Percentiles rank a stretch among this genome's conserved stretches.
Conservation (phyloP, 805 yeast species). For the Yueomyces sinensis region DNA sequence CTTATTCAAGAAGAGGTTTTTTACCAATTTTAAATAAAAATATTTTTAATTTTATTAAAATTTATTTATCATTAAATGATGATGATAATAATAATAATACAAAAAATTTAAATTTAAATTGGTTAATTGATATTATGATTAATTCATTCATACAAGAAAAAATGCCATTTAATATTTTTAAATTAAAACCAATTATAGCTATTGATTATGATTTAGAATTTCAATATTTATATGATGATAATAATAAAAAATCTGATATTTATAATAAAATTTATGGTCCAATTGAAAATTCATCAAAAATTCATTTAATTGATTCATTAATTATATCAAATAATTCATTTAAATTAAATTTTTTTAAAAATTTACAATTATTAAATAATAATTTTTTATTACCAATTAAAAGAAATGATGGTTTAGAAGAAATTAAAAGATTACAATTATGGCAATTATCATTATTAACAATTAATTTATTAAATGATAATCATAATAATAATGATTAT, state of each 20-base stretch:
- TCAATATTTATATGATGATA: constrained; percentile 32
- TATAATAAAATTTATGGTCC: constrained; percentile 43
- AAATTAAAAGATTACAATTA: constrained; percentile 44
- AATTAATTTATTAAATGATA: too few species aligned
- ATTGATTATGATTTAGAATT: not conserved
- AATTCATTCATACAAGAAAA: constrained; percentile 37
- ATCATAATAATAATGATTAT: too few species aligned
- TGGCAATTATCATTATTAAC: constrained; percentile 28
- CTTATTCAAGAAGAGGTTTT: constrained; percentile 54
- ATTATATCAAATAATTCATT: constrained; percentile 19
- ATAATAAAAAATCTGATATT: constrained; percentile 20
- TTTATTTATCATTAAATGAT: constrained; percentile 4
- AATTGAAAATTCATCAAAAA: constrained; percentile 41
- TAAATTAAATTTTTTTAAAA: constrained; percentile 16
- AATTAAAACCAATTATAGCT: constrained; percentile 45
- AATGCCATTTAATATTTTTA: constrained; percentile 41
- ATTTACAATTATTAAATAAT: constrained; percentile 12
- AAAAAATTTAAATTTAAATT: constrained; percentile 32
- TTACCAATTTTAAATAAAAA: constrained; percentile 43
- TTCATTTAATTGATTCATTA: constrained; percentile 36
- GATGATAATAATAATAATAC: too few species aligned
- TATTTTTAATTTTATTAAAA: constrained; percentile 32
- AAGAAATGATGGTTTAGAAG: constrained; percentile 58
- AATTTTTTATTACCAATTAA: constrained; percentile 37
- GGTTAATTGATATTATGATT: constrained; percentile 41